Evolutionary conservation across 2,329 filamentous ascomycete genomes (phyloP), one percentile per base, ranked within the genome.

Genomic region (Fusarium citri): DNA sequence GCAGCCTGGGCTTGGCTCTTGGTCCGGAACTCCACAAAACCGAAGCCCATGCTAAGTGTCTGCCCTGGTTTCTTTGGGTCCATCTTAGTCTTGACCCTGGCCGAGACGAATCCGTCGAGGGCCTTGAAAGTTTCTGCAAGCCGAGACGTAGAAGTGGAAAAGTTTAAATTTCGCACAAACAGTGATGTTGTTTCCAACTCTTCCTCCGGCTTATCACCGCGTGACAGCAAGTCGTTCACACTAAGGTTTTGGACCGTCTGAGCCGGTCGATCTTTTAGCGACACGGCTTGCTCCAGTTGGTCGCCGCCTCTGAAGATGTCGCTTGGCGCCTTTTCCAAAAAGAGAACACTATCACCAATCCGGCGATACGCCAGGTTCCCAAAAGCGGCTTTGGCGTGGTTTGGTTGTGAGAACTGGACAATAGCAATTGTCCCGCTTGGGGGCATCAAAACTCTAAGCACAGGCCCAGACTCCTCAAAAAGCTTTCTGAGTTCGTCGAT

Each of bases 11-110:
- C 95, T 75, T 94, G 88, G 42, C 86, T 87, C 76, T 93, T 93
- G 72, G 87, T 91, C 63, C 87, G 88, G 81, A 98, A 99, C 75
- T 97, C 94, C 64, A 94, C 88, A 79, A 99, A 99, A 46, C 94
- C 96, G 78, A 97, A 99, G 40, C 96, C 96, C 94, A 98, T 98
- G 78, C 94, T 98, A 56, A 99, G 88, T 6, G 92, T 87, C 80
- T 97, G 91, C 11, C 92, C 93, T 20, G 93, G 91, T 76, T 92
- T 92, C 84, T 97, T 98, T n/a, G 94, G 88, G 77, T 99, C 94
- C 41, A 90, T 88, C 82, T 97, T 97, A 25, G 94, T 98, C 83
- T 98, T 98, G 71, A 99, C 94, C 70, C 89, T 88, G 28, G 94
- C 95, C 60, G 92, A 94, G 69, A 96, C 85, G 80, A 98, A 98